Conservation (phyloP, 129 eudicot species). For the Deinandra increscens region DNA sequence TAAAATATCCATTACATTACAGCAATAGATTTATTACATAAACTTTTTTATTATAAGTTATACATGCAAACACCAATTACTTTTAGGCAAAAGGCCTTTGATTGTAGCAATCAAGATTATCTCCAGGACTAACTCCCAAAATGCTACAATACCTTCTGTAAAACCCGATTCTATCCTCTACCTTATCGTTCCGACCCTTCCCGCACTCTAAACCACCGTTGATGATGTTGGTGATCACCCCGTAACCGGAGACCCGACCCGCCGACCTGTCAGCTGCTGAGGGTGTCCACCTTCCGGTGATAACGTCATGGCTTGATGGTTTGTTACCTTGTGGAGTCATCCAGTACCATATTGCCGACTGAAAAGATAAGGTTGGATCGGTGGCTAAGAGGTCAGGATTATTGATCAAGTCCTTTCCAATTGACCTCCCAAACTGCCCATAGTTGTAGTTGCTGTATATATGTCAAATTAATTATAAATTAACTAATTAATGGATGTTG, state of each 20-base stretch:
- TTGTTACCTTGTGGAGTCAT: slow-evolving; percentile 52
- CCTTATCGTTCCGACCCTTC: slow-evolving; percentile 24
- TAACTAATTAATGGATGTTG: too few species aligned
- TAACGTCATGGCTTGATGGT: slow-evolving; percentile 60
- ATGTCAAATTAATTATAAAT: too few species aligned
- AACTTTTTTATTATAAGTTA: not conserved
- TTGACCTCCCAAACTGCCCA: slow-evolving; percentile 45
- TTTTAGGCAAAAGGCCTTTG: slow-evolving; percentile 36
- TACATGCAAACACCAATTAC: too few species aligned
- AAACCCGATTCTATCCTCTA: slow-evolving; percentile 43
- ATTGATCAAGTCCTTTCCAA: slow-evolving; percentile 36
- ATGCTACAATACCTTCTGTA: slow-evolving; percentile 45
- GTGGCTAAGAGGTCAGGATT: slow-evolving; percentile 60
- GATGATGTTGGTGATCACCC: slow-evolving; percentile 56
- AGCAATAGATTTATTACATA: slow-evolving; percentile 12
- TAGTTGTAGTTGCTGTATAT: slow-evolving; percentile 52
- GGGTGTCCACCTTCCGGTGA: slow-evolving; percentile 47
- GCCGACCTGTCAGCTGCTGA: slow-evolving; percentile 45
- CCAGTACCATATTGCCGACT: slow-evolving; percentile 66
- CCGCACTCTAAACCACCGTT: slow-evolving; percentile 53
- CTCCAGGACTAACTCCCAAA: slow-evolving; percentile 36
- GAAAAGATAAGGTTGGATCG: slow-evolving; percentile 42
- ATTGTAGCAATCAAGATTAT: slow-evolving; percentile 44
- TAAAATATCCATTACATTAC: slow-evolving; percentile 11
- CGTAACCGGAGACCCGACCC: slow-evolving; percentile 43